A percentile compares a stretch with the other conserved stretches of the same genome.
These are phyloP conservation scores for Wickerhamiella vanderwaltii DNA, from an alignment of 805 yeast genomes.

Conservation along the genomic window DNA sequence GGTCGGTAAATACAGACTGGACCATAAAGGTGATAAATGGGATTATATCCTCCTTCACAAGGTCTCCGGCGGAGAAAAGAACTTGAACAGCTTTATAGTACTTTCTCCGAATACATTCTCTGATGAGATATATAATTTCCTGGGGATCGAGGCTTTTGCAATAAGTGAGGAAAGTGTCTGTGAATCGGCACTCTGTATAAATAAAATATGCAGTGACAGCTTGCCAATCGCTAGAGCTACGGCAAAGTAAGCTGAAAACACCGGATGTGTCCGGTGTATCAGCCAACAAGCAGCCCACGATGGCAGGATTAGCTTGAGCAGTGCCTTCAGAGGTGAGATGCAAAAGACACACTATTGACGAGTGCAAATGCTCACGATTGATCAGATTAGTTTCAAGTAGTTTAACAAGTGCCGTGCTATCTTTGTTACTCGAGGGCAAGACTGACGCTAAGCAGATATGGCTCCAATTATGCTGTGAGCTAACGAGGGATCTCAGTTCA, in stretches of 20 bases:
- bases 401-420: too few relatives aligned
- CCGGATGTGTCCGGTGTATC: neutral
- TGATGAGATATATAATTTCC: conserved; percentile 11
- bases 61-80: neutral
- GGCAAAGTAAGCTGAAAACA: conserved; percentile 1
- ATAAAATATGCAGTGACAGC: conserved; percentile 16
- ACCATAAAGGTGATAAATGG: conserved; percentile 5
- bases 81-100: conserved; percentile 4
- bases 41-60: neutral
- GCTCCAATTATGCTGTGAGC: too few relatives aligned
- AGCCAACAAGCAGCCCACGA: neutral
- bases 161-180: conserved; percentile 12
- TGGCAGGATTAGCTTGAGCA: neutral
- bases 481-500: too few relatives aligned
- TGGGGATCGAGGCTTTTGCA: conserved; percentile 9
- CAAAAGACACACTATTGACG: neutral
- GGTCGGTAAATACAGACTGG: neutral
- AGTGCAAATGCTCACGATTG: too few relatives aligned
- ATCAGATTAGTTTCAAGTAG: neutral
- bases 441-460: too few relatives aligned
- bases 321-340: neutral
- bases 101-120: conserved; percentile 7
- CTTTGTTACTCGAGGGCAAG: too few relatives aligned
- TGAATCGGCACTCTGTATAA: conserved; percentile 7
- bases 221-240: conserved; percentile 12